A percentile compares a stretch with the other conserved stretches of the same genome.
These are phyloP conservation scores for Aspergillus ostianus DNA, from an alignment of 495 filamentous ascomycete species.

Conservation along the genomic window DNA sequence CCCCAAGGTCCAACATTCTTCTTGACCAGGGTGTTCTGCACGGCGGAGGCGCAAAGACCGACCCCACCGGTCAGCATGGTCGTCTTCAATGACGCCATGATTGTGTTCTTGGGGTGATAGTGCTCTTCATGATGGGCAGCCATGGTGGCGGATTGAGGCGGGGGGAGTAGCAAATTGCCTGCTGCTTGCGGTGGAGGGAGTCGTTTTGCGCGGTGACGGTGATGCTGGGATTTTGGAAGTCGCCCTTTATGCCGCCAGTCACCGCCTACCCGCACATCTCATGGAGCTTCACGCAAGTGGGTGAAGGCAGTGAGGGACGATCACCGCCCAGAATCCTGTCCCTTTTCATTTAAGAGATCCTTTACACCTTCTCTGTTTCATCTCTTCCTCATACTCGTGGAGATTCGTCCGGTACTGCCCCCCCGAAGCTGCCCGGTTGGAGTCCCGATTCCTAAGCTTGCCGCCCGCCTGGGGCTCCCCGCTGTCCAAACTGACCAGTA, in stretches of 20 bases:
- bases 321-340: slow-evolving; percentile 13
- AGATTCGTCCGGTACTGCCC: background rate
- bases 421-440: background rate
- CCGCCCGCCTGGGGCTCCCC: slow-evolving; percentile 16
- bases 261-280: slow-evolving; percentile 27
- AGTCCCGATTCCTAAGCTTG: slow-evolving; percentile 8
- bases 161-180: slow-evolving; percentile 23
- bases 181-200: slow-evolving; percentile 17
- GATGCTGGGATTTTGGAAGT: slow-evolving; percentile 32
- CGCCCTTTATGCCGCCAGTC: slow-evolving; percentile 29
- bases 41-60: slow-evolving; percentile 70
- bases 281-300: slow-evolving; percentile 16
- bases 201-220: slow-evolving; percentile 24
- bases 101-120: slow-evolving; percentile 79
- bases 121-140: slow-evolving; percentile 48
- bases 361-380: background rate
- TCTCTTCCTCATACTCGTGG: background rate
- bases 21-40: slow-evolving; percentile 81
- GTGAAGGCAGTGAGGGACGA: slow-evolving; percentile 4
- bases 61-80: slow-evolving; percentile 61
- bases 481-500: slow-evolving; percentile 6
- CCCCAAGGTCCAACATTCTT: slow-evolving; percentile 74
- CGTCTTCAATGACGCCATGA: slow-evolving; percentile 62
- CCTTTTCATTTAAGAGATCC: background rate
- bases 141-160: slow-evolving; percentile 40